phyloP scores from a whole-genome alignment of 2,329 filamentous ascomycete species.

The Cordyceps militaris region DNA sequence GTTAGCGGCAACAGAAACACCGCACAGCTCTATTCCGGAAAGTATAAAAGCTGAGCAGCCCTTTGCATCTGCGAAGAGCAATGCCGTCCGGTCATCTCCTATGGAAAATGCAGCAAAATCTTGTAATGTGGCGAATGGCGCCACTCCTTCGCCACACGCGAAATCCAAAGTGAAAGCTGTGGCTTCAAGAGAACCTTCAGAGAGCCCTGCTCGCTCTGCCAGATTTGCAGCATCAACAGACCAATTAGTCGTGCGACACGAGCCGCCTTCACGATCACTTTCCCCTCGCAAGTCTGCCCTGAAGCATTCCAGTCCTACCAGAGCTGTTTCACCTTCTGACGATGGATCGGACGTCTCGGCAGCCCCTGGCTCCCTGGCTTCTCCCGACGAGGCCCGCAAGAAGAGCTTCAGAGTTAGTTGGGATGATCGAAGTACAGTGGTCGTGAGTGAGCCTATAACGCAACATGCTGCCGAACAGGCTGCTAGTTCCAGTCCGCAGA shows the following conservation, averaged over 20 bases:
- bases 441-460: conserved; percentile 42
- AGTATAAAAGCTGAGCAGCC: background rate
- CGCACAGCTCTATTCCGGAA: background rate
- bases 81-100: background rate
- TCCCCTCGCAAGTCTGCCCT: conserved; percentile 73
- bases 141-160: conserved; percentile 11
- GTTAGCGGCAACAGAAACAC: background rate
- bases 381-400: conserved; percentile 44
- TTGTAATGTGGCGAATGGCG: background rate
- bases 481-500: conserved; percentile 28
- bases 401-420: conserved; percentile 73
- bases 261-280: conserved; percentile 61
- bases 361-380: conserved; percentile 20
- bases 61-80: background rate
- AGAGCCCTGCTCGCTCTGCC: conserved; percentile 60
- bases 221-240: conserved; percentile 57
- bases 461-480: conserved; percentile 33
- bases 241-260: conserved; percentile 53
- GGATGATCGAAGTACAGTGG: conserved; percentile 55
- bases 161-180: conserved; percentile 18
- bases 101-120: background rate
- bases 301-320: conserved; percentile 53
- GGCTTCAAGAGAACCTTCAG: conserved; percentile 35
- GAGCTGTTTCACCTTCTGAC: conserved; percentile 45
- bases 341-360: conserved; percentile 39